These are phyloP conservation scores for Lipomyces starkeyi DNA, from an alignment of 805 yeast genomes.

Conservation along the genomic window DNA sequence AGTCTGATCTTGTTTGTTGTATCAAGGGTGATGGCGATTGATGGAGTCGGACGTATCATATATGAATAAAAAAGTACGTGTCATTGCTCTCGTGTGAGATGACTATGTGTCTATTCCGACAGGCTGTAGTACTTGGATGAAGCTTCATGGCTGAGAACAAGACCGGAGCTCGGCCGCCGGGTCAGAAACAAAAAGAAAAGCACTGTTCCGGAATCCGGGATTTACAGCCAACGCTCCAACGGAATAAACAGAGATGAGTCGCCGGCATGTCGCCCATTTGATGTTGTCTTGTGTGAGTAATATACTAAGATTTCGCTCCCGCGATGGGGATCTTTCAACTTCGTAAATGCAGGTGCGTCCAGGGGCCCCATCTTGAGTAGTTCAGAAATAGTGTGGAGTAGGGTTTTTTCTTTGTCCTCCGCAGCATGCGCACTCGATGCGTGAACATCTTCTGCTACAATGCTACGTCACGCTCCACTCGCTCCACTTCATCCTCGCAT, in stretches of 20 bases:
- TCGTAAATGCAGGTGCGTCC: neutral
- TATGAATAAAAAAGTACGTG: neutral
- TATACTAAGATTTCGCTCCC: too few relatives aligned
- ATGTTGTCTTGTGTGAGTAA: too few relatives aligned
- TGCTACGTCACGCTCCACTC: slow-evolving; percentile 3
- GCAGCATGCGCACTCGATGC: neutral
- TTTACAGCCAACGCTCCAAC: neutral
- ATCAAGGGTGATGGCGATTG: neutral
- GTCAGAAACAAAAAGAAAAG: too few relatives aligned
- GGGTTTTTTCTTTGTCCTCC: neutral
- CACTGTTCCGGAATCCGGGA: neutral
- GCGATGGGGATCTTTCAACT: too few relatives aligned
- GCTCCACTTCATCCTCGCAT: neutral
- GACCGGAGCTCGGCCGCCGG: neutral
- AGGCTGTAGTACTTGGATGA: neutral
- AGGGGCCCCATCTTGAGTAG: neutral
- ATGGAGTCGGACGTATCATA: neutral
- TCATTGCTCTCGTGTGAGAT: neutral
- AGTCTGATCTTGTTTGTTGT: neutral
- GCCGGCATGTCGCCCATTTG: neutral
- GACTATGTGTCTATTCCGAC: neutral
- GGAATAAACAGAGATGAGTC: neutral
- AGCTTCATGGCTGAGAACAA: too few relatives aligned
- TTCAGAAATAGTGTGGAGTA: neutral
- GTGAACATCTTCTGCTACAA: neutral